Evolutionary conservation across 2,329 filamentous ascomycete species (phyloP).

Genomic region (Chrysoporthe austroafricana): DNA sequence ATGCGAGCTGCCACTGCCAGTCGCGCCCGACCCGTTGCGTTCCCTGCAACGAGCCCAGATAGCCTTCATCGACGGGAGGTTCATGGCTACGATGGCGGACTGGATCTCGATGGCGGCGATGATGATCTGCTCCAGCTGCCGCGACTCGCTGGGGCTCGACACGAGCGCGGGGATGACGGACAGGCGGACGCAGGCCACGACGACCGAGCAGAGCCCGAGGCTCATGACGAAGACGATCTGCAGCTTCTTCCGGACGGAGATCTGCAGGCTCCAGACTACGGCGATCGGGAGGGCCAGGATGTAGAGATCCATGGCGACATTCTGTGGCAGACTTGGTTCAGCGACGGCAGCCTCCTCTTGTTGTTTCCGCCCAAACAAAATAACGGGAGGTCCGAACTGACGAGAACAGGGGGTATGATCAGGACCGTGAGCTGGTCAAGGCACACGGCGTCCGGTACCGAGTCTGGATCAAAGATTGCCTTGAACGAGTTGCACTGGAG

Average conservation of each 20-base stretch:
- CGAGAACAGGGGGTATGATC: conserved; percentile 5
- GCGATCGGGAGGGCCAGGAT: conserved; percentile 25
- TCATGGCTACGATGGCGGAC: conserved; percentile 20
- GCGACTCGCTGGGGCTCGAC: conserved; percentile 4
- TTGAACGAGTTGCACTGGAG: conserved; percentile 12
- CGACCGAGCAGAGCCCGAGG: conserved; percentile 22
- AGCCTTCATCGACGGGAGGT: conserved; percentile 19
- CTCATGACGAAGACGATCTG: conserved; percentile 20
- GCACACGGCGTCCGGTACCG: neutral
- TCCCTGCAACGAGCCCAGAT: neutral
- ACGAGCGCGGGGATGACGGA: conserved; percentile 17
- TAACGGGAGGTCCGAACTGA: neutral
- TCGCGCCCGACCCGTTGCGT: neutral
- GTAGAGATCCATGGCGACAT: conserved; percentile 20
- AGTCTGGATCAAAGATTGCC: conserved; percentile 1
- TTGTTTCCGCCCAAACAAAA: no score
- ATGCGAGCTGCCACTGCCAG: neutral
- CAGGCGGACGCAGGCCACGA: conserved; percentile 18
- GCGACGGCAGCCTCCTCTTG: neutral
- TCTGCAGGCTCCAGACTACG: conserved; percentile 22
- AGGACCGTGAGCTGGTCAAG: conserved; percentile 13
- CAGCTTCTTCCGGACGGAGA: conserved; percentile 20
- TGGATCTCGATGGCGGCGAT: conserved; percentile 25
- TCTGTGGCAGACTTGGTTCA: neutral
- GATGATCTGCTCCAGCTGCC: conserved; percentile 24